A percentile compares a stretch with the other conserved stretches of the same genome.
phyloP scores from a whole-genome alignment of 305 asterid genomes.

The Solanum chacoense region DNA sequence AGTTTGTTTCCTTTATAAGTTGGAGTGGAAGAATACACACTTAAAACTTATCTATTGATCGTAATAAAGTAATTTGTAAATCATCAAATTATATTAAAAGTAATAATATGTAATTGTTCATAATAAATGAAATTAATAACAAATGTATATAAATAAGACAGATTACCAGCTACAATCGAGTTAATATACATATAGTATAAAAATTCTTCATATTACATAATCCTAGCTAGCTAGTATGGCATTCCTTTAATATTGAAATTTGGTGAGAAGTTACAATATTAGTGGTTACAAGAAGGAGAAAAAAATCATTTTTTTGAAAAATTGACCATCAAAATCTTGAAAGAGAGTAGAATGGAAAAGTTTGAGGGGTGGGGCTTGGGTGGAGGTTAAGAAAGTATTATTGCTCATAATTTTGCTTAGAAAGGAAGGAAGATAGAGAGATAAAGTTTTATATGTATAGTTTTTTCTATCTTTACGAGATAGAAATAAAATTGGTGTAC shows the following conservation, averaged over 20 bases:
- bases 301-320: not conserved
- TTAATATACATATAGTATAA: not conserved
- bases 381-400: not conserved
- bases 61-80: not conserved
- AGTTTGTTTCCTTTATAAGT: not conserved
- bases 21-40: not conserved
- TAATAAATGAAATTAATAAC: not conserved
- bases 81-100: not conserved
- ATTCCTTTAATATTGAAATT: not conserved
- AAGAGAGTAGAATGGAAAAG: not conserved
- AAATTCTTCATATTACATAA: not conserved
- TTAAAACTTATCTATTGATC: not conserved
- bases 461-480: not conserved
- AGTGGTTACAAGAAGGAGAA: not conserved
- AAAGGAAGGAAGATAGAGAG: not conserved
- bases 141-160: not conserved
- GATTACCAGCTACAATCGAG: not conserved
- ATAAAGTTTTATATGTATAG: not conserved
- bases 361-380: not conserved
- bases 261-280: conserved; percentile 22
- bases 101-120: not conserved
- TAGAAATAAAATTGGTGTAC: no score
- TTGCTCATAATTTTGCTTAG: conserved; percentile 16
- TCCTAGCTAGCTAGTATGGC: not conserved
- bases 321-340: not conserved